Conservation (phyloP, 129 eudicot genomes). For the Chrysanthemum makinoi region DNA sequence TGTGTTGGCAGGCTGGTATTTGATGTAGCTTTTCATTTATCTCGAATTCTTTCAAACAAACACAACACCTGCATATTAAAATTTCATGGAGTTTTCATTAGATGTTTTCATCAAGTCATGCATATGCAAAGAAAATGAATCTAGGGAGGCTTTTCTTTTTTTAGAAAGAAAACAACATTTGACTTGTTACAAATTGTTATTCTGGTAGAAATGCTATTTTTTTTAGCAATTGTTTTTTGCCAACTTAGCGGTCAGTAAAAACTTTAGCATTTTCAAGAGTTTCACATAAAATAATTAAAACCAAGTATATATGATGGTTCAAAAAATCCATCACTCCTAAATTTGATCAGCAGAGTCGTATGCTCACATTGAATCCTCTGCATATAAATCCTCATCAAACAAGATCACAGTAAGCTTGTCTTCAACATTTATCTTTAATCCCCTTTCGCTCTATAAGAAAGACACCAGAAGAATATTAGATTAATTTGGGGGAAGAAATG, state of each 20-base stretch:
- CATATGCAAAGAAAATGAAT: not conserved
- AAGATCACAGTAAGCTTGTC: slow-evolving; percentile 51
- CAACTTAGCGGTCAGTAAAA: not conserved
- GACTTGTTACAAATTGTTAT: not conserved
- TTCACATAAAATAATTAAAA: not conserved
- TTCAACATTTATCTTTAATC: slow-evolving; percentile 43
- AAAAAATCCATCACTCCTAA: not conserved
- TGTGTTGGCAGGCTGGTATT: slow-evolving; percentile 58
- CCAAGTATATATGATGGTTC: not conserved
- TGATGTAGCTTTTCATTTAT: slow-evolving; percentile 54
- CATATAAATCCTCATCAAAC: slow-evolving; percentile 45
- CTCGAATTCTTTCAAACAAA: slow-evolving; percentile 70
- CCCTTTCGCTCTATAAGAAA: slow-evolving; percentile 34
- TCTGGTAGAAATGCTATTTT: not conserved
- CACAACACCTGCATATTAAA: slow-evolving; percentile 53
- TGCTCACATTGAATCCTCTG: slow-evolving; percentile 53
- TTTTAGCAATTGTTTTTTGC: not conserved
- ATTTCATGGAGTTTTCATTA: slow-evolving; percentile 10
- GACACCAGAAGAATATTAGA: slow-evolving; percentile 1
- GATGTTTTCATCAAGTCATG: slow-evolving; percentile 9
- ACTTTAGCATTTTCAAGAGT: not conserved
- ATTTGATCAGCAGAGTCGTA: not conserved
- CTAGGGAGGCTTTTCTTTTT: not conserved
- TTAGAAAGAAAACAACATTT: not conserved
- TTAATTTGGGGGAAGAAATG: not conserved